Evolutionary conservation across 2,329 filamentous ascomycete genomes (phyloP), one percentile per base, ranked within the genome.

Genomic region (Talaromyces sp.): DNA sequence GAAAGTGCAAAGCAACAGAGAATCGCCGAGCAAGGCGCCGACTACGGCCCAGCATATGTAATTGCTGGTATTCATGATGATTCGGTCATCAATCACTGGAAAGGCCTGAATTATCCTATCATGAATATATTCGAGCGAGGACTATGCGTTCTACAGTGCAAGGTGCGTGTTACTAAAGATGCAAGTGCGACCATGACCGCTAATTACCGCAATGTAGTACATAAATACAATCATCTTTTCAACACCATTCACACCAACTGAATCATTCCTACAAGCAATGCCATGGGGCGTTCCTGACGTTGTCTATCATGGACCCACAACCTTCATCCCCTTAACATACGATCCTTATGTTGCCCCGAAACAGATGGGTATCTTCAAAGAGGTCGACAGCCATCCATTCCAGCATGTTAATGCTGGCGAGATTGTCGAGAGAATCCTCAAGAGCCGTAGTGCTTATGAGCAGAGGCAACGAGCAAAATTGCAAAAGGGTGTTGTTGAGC

Each of bases 81-180:
- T 76, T 88, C 90, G 69, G 93, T 96, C 67, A 96, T 99, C 78
- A 99, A 99, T 79, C 84, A 90, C 72, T 96, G 93, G 90, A 98
- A 98, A 80, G 94, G 95, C 41, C 85, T 97, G 72, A 99, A 99
- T 81, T 99, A 97, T 75, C 95, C 95, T 31, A 98, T 99, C 80
- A 99, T 99, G 95, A 99, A 98, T 82, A 93, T 97, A 65, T 97
- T 94, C 73, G 95, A 99, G 82, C 90, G 95, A 49, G 93, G 93
- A 1, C 87, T 99, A 25, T 99, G 95, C 76, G 94, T 98, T 35
- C 82, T 98, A 68, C 95, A 99, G 75, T 99, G 95, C 83, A 90
- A 90, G 78, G 92, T 94, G 83, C 73, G 86, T 77, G 63, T 54
- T 35, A 15, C 11, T 37, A 15, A 35, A 64, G 37, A n/a, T 56